Percentiles rank a stretch among this genome's conserved stretches.
phyloP scores from a whole-genome alignment of 108 stramenopile genomes.

The Conticribra weissflogii region DNA sequence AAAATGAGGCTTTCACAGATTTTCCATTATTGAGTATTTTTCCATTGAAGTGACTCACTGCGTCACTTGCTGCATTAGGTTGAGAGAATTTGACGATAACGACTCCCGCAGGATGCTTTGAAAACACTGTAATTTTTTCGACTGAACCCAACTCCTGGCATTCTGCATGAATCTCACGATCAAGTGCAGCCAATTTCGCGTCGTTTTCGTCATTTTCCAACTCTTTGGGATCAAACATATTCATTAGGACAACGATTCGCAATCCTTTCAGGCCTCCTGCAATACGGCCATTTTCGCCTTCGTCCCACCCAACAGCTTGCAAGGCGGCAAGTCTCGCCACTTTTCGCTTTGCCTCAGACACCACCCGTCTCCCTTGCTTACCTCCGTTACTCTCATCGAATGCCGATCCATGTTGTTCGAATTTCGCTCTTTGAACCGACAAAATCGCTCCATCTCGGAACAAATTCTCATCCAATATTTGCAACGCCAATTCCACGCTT shows the following conservation, averaged over 20 bases:
- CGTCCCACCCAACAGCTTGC: constrained; percentile 87
- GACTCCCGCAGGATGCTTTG: constrained; percentile 79
- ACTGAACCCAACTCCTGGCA: constrained; percentile 80
- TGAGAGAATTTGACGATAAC: constrained; percentile 90
- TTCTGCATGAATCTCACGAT: constrained; percentile 60
- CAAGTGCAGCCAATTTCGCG: constrained; percentile 53
- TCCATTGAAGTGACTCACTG: constrained; percentile 81
- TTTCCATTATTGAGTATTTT: constrained; percentile 21
- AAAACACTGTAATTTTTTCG: constrained; percentile 94
- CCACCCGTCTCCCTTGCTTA: constrained; percentile 20
- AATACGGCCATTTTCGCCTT: constrained; percentile 81
- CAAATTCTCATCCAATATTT: constrained; percentile 80
- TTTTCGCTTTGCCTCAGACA: constrained; percentile 74
- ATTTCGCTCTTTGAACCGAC: constrained; percentile 66
- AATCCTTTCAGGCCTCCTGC: constrained; percentile 90
- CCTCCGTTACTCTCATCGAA: constrained; percentile 23
- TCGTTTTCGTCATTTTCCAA: constrained; percentile 50
- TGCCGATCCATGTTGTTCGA: constrained; percentile 63
- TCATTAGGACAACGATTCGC: constrained; percentile 90
- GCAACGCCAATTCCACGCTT: constrained; percentile 90
- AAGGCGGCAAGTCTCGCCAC: constrained; percentile 75
- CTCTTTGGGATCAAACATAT: constrained; percentile 77
- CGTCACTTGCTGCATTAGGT: constrained; percentile 82
- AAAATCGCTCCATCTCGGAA: constrained; percentile 58
- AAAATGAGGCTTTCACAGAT: constrained; percentile 77